Evolutionary conservation across 768 basidiomycete genomes (phyloP), one percentile per base, ranked within the genome.

Genomic region (Trametes maxima): DNA sequence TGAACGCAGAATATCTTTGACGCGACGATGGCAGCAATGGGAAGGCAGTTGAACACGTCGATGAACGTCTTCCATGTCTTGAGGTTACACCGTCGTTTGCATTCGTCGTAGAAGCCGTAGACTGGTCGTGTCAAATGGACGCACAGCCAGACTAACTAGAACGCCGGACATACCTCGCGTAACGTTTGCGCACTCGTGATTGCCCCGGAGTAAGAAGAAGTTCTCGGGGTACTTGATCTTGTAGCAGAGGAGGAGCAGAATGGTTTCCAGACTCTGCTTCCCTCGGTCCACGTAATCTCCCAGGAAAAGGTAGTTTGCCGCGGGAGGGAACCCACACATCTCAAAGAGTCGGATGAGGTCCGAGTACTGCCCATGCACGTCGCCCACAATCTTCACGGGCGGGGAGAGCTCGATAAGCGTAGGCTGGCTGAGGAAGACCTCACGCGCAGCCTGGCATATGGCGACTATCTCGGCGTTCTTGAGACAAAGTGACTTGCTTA

Each of bases 171-270:
- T 64, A 95, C 95, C 96, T 87, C 97, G 82, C 56, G 97, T 99
- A 55, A 99, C 97, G 71, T 98, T 98, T 48, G 97, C 97, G 72
- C 96, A 98, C 79, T 99, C 97, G 74, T 99, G 97, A 75, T 99
- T 99, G 44, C 97, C 97, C 70, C 97, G 85, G 54, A 99, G 78
- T 40, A 99, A 82, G 81, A 98, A 98, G 79, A 99, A 98, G 79
- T 98, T 98, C 79, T 99, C 97, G 8, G 97, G 97, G 76, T 95
- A 99, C 77, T 98, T 98, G 80, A 99, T 93, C 82, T 99, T 99
- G 86, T 98, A 98, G 76, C 97, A 98, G 43, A 98, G 80, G 42
- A 99, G 81, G 50, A 99, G 85, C 24, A 98, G 85, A 72, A 99
- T 98, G 16, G 97, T 98, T 76, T 99, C 97, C 62, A 99, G 85